These are phyloP conservation scores for Evernia prunastri DNA, from an alignment of 495 filamentous ascomycete species.

Conservation along the genomic window DNA sequence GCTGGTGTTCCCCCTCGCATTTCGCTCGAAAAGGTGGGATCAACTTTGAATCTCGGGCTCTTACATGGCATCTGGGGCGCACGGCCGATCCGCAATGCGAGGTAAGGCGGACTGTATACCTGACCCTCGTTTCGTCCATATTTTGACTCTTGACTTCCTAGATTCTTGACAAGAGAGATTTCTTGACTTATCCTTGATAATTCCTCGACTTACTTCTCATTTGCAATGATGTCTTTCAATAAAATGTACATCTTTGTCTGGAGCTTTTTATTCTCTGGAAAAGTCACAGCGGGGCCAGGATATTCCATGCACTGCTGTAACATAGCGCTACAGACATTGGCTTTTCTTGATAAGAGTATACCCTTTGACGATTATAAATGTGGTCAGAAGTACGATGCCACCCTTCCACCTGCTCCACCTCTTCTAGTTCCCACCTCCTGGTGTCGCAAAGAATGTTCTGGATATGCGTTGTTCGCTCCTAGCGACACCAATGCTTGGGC, in stretches of 20 bases:
- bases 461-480: conserved; percentile 23
- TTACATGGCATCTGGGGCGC: neutral
- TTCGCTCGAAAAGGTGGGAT: neutral
- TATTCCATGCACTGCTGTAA: conserved; percentile 4
- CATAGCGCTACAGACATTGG: conserved; percentile 9
- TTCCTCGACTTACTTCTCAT: neutral
- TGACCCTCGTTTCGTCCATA: neutral
- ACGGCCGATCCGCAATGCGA: too few relatives aligned
- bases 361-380: conserved; percentile 5
- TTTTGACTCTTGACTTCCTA: neutral
- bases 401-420: conserved; percentile 15
- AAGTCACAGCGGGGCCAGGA: conserved; percentile 9
- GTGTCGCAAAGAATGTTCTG: conserved; percentile 23
- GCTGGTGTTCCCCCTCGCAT: neutral
- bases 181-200: neutral
- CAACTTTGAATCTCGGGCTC: neutral
- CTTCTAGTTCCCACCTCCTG: conserved; percentile 17
- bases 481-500: conserved; percentile 21
- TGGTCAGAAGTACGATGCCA: conserved; percentile 4
- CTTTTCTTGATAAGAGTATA: neutral
- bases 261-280: neutral
- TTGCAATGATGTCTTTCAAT: neutral
- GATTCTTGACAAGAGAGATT: neutral
- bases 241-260: neutral
- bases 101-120: too few relatives aligned